Evolutionary conservation across 1,284 basidiomycete genomes (phyloP).

Genomic region (Hymenochaete sp.): DNA sequence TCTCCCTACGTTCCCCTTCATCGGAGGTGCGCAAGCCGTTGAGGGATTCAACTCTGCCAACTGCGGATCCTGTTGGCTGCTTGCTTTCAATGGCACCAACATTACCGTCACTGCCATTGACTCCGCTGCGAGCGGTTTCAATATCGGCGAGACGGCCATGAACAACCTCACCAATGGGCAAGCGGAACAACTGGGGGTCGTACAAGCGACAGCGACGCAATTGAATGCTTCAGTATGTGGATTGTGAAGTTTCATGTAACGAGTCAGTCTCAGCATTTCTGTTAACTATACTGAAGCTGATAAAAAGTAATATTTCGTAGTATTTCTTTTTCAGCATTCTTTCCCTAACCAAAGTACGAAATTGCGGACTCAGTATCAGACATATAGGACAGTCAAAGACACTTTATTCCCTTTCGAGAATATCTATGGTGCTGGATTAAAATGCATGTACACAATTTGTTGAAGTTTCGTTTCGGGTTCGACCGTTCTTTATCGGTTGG

Average conservation of each 20-base stretch:
- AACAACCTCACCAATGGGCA: constrained; percentile 19
- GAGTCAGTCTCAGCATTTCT: too few relatives aligned
- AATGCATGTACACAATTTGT: too few relatives aligned
- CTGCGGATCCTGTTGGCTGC: constrained; percentile 44
- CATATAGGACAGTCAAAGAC: too few relatives aligned
- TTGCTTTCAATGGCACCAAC: constrained; percentile 33
- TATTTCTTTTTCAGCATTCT: too few relatives aligned
- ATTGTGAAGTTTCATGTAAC: constrained; percentile 13
- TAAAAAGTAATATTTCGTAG: too few relatives aligned
- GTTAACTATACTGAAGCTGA: too few relatives aligned
- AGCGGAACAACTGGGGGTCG: constrained; percentile 17
- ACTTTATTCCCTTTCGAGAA: too few relatives aligned
- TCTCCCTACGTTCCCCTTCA: constrained; percentile 35
- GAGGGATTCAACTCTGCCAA: constrained; percentile 35
- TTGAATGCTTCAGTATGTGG: constrained; percentile 18
- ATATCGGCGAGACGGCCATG: constrained; percentile 26
- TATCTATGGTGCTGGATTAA: too few relatives aligned
- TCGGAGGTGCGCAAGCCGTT: constrained; percentile 36
- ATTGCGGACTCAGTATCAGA: too few relatives aligned
- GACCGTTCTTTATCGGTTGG: too few relatives aligned
- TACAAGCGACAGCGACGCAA: constrained; percentile 15
- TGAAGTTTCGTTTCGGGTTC: too few relatives aligned
- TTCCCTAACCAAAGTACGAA: too few relatives aligned
- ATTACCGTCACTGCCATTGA: constrained; percentile 35
- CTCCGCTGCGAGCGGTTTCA: constrained; percentile 31